Base-by-base conservation (phyloP, 2,329 filamentous ascomycete species). In the Colletotrichum filicis region DNA sequence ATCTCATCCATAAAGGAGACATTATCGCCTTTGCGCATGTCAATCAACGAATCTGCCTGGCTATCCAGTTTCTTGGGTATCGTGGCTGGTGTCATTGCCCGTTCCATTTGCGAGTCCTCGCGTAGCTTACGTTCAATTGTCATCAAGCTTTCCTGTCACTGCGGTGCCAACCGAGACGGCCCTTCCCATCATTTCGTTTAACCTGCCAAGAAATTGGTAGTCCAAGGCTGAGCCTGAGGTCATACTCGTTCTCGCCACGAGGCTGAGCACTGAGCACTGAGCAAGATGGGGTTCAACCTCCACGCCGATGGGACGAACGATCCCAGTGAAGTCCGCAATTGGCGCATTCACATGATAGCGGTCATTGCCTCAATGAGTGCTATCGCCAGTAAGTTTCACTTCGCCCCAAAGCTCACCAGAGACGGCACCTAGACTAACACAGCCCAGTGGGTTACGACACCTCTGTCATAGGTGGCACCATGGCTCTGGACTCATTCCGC, bases 381-480 rank as follows among this genome's bases (percentile, higher is more conserved):
- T 26, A 60, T 77, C 35, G 73, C 73, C 32, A 74, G 75, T 77
- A 64, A 49, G 75, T 46, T 49, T 46, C n/a, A 42, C 37, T 24
- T 9, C 46, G n/a, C 32, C 3, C 16, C 49, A 26, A 42, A 42
- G 37, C 7, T 28, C 26, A 26, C 11, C 19, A 24, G 14, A 14
- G 19, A 7, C 19, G 12, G 16, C 5, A 16, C 5, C 49, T 19
- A 66, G 14, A 6, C 30, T 35, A 4, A 63, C 24, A 52, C 3
- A 30, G 7, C 1, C 4, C 8, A 69, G 67, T 61, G 65, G 65
- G 64, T 9, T 55, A 67, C 28, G 65, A 67, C 30, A 61, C 26
- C 42, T 59, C 65, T 22, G 64, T 49, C 30, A 76, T 80, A 35
- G 78, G 78, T 16, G 77, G 78, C 59, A 78, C 76, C 24, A 74